These are phyloP conservation scores for Zea luxurians DNA, from an alignment of 176 grass and related monocot genomes.

Conservation along the genomic window DNA sequence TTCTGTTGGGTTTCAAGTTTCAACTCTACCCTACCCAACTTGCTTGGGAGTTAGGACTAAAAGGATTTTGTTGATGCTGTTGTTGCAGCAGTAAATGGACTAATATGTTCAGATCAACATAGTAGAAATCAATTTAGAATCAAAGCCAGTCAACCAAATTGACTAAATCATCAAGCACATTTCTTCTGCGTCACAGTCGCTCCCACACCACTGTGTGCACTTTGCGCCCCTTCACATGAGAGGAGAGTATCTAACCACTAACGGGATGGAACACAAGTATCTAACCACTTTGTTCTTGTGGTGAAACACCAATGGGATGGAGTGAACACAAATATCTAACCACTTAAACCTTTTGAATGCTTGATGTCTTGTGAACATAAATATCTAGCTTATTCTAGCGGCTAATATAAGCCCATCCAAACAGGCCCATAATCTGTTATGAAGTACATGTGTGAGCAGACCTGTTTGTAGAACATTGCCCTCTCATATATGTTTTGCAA, in stretches of 20 bases:
- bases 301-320: neutral
- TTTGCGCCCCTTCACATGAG: neutral
- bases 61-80: no score
- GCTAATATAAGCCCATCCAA: neutral
- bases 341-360: neutral
- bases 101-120: neutral
- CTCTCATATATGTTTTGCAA: neutral
- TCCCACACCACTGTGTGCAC: neutral
- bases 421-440: neutral
- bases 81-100: neutral
- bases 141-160: neutral
- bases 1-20: no score
- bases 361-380: neutral
- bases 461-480: neutral
- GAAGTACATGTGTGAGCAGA: neutral
- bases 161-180: neutral
- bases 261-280: no score
- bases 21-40: no score
- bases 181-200: neutral
- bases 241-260: neutral
- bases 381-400: neutral
- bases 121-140: neutral
- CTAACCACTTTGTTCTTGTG: no score
- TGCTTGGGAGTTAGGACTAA: no score
- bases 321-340: neutral